These are phyloP conservation scores for Plicaturopsis crispa DNA, from an alignment of 768 basidiomycete genomes.

Conservation along the genomic window DNA sequence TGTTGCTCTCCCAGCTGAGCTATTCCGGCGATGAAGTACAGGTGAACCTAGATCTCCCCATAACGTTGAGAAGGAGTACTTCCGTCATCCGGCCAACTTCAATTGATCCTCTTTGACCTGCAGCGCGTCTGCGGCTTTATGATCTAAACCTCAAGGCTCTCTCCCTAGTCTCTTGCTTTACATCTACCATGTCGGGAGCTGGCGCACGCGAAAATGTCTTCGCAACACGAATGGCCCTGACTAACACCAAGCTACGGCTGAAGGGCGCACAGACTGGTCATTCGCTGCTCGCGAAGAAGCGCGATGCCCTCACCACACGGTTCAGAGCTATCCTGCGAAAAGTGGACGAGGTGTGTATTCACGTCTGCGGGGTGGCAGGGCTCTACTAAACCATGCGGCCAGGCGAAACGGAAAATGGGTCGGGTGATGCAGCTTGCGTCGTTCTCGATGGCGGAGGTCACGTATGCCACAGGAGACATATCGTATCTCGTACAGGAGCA, in stretches of 20 bases:
- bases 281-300: constrained; percentile 93
- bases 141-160: too few relatives aligned
- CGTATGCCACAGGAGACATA: constrained; percentile 96
- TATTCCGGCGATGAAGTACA: constrained; percentile 29
- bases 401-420: constrained; percentile 99
- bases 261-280: constrained; percentile 95
- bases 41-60: too few relatives aligned
- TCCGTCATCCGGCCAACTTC: too few relatives aligned
- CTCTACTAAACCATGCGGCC: too few relatives aligned
- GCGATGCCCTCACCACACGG: constrained; percentile 91
- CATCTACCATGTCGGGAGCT: constrained; percentile 95
- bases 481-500: constrained; percentile 97
- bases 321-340: constrained; percentile 92
- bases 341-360: constrained; percentile 82
- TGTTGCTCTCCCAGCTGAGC: constrained; percentile 74
- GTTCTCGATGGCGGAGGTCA: constrained; percentile 98
- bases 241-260: constrained; percentile 82
- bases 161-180: too few relatives aligned
- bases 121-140: too few relatives aligned
- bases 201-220: constrained; percentile 91
- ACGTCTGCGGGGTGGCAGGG: too few relatives aligned
- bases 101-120: too few relatives aligned
- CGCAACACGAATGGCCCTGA: constrained; percentile 95
- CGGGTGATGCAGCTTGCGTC: constrained; percentile 98
- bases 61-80: too few relatives aligned